phyloP scores from a whole-genome alignment of 2,329 filamentous ascomycete genomes.

The Ilyonectria sp. region DNA sequence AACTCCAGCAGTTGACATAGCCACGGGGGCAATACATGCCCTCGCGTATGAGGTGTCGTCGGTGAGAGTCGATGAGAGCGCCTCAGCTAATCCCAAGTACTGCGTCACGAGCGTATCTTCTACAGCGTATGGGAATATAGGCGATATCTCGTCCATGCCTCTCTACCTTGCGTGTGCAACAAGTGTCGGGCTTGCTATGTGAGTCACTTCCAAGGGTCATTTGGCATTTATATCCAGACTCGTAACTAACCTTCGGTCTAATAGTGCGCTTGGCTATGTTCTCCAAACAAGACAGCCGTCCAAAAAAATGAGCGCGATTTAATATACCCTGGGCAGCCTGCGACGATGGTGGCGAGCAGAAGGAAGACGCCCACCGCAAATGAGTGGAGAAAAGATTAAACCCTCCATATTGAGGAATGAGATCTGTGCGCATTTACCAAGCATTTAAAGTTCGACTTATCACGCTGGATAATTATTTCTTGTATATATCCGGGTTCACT shows the following conservation, averaged over 20 bases:
- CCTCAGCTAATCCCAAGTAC: background rate
- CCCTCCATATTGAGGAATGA: too few relatives aligned
- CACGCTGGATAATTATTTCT: too few relatives aligned
- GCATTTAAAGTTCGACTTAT: too few relatives aligned
- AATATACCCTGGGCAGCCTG: background rate
- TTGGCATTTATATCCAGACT: background rate
- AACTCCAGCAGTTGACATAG: conserved; percentile 5
- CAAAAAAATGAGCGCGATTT: background rate
- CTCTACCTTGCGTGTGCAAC: background rate
- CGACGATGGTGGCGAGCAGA: too few relatives aligned
- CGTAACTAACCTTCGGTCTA: background rate
- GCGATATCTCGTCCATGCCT: background rate
- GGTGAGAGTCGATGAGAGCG: background rate
- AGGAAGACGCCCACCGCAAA: too few relatives aligned
- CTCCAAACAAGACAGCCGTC: background rate
- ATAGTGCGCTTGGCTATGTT: background rate
- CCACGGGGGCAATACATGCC: background rate
- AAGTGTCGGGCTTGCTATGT: background rate
- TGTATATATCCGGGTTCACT: too few relatives aligned
- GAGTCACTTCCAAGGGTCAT: background rate
- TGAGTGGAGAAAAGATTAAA: too few relatives aligned
- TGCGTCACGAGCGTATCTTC: background rate
- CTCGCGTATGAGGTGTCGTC: background rate
- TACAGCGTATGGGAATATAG: background rate
- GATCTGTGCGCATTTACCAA: too few relatives aligned